Percentiles rank a stretch among this genome's conserved stretches.
phyloP scores from a whole-genome alignment of 352 stramenopile genomes.

The Phytophthora pinifolia region DNA sequence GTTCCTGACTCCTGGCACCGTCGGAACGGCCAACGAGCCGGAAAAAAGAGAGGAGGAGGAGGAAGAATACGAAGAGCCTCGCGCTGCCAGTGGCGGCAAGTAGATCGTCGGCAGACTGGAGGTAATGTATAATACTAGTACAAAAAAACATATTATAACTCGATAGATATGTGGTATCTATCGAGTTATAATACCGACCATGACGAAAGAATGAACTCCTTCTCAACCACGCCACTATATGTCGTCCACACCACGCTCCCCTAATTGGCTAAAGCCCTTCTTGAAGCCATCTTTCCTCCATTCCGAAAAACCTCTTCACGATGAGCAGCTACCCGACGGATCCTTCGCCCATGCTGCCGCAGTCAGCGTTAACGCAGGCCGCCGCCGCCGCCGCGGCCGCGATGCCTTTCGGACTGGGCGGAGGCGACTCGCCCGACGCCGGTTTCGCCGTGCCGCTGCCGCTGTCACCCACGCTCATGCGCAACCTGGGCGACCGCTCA shows the following conservation, averaged over 20 bases:
- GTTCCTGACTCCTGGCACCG: slow-evolving; percentile 22
- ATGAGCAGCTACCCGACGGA: slow-evolving; percentile 39
- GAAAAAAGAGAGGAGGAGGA: slow-evolving; percentile 22
- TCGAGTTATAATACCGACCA: no score
- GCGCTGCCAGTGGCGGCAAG: slow-evolving; percentile 24
- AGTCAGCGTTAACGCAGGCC: slow-evolving; percentile 56
- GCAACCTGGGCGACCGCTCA: slow-evolving; percentile 95
- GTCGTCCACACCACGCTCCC: background rate
- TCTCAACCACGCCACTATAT: background rate
- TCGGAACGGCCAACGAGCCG: slow-evolving; percentile 10
- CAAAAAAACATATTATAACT: no score
- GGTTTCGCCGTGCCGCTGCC: slow-evolving; percentile 62
- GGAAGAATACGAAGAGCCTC: slow-evolving; percentile 25
- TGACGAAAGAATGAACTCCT: no score
- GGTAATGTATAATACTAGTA: no score
- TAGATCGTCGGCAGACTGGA: background rate
- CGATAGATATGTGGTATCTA: no score
- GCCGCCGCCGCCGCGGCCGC: slow-evolving; percentile 40
- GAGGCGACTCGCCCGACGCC: slow-evolving; percentile 28
- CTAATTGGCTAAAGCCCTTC: slow-evolving; percentile 3
- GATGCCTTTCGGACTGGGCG: slow-evolving; percentile 44
- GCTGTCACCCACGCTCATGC: slow-evolving; percentile 76
- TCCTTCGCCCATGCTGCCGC: slow-evolving; percentile 50
- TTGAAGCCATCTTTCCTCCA: slow-evolving; percentile 14
- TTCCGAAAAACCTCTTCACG: background rate